Conservation (phyloP, 495 filamentous ascomycete genomes). For the Aspergillus campestris region DNA sequence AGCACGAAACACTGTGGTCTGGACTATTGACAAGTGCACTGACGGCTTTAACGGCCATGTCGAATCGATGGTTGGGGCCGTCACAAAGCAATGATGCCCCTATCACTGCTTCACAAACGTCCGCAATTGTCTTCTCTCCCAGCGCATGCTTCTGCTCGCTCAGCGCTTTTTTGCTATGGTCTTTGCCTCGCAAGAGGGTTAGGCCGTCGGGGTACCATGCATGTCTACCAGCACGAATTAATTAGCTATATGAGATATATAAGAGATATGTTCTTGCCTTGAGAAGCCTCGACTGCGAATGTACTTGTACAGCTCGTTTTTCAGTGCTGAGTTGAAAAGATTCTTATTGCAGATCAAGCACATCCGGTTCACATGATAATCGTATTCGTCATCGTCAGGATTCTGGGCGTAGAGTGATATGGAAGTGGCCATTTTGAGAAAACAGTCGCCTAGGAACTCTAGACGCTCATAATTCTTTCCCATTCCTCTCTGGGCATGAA, state of each 20-base stretch:
- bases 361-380: conserved; percentile 90
- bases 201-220: conserved; percentile 79
- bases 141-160: conserved; percentile 55
- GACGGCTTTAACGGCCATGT: conserved; percentile 78
- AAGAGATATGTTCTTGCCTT: conserved; percentile 28
- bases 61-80: conserved; percentile 50
- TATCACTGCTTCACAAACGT: conserved; percentile 93
- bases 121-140: conserved; percentile 88
- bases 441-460: conserved; percentile 89
- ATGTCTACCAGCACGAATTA: conserved; percentile 14
- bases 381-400: conserved; percentile 73
- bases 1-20: conserved; percentile 60
- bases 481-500: conserved; percentile 82
- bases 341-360: conserved; percentile 86
- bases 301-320: conserved; percentile 59
- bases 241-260: conserved; percentile 8
- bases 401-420: conserved; percentile 70
- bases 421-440: conserved; percentile 92
- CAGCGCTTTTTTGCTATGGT: conserved; percentile 43
- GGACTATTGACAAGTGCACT: conserved; percentile 59
- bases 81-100: conserved; percentile 73
- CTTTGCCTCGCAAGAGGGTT: conserved; percentile 52
- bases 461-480: conserved; percentile 94
- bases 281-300: conserved; percentile 79
- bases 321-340: conserved; percentile 64